Base-by-base conservation (phyloP, 768 basidiomycete species). In the Epithele typhae region DNA sequence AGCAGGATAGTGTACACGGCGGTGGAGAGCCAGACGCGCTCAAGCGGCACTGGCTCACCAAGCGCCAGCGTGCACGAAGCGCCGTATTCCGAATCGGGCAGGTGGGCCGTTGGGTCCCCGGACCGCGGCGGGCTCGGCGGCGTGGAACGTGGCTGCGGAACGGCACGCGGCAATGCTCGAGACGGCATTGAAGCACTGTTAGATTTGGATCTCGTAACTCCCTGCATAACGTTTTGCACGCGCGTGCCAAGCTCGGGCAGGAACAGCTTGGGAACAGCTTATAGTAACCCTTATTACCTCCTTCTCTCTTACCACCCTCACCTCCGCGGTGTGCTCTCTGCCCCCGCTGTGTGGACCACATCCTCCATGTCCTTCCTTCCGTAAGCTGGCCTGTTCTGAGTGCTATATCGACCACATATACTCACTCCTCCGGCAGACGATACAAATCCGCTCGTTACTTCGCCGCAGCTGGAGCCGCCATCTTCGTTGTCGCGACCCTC, bases 401-500 rank as follows among this genome's bases (percentile, higher is more conserved):
- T 17, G 3, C 33, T 23, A 1, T 9, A 27, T 18, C 27, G 23
- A 8, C 19, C 25, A 21, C 44, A 43, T 39, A 45, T 41, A 38
- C 24, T 5, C 39, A 47, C 22, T 25, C 21, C 24, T 39, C 23
- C 25, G 19, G 9, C 39, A 53, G 52, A 30, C 54, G 58, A 5
- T 15, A 46, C 37, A 47, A 34, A 32, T 30, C 58, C 18, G 39
- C 25, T 32, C 58, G 58, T 21, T 53, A 53, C 25, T 40, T 56
- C 30, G 33, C 34, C 5, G 49, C 53, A 6, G 46, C 48, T 1
- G 37, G 45, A n/a, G 17, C 37, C 18, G 52, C 45, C 8, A 19
- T 54, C 32, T 30, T 56, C 11, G 40, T 56, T 18, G 37, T 59
- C 22, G 43, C 50, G n/a, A 50, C 55, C 10, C 48, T 59, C 39